Conservation (phyloP, 192 early-diverging fungal species). For the Diversispora eburnea region DNA sequence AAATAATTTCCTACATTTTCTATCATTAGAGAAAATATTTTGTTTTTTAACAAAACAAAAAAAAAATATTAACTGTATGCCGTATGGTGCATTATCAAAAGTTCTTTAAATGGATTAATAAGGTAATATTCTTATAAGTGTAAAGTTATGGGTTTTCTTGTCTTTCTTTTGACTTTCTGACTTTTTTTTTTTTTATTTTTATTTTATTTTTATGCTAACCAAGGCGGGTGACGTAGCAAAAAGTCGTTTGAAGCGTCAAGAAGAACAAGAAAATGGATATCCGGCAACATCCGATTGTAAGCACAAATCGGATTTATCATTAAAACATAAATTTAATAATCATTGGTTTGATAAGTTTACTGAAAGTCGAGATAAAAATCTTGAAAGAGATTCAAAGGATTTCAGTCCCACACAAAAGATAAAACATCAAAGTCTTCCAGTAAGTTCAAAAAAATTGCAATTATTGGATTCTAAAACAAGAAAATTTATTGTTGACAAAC, state of each 20-base stretch:
- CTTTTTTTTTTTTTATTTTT: background rate
- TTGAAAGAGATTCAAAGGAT: background rate
- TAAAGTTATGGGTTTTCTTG: background rate
- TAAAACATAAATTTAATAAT: background rate
- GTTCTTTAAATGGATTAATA: background rate
- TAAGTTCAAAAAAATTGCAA: background rate
- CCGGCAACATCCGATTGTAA: no score
- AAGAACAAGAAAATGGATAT: no score
- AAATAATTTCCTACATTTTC: no score
- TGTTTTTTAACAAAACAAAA: no score
- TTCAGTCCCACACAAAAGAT: background rate
- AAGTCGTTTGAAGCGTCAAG: no score
- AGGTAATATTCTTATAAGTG: background rate
- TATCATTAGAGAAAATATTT: no score
- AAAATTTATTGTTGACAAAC: background rate
- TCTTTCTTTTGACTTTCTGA: background rate
- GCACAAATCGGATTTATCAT: no score
- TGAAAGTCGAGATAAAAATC: background rate
- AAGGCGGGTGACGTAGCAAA: no score
- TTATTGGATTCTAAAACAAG: background rate
- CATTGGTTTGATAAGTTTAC: background rate
- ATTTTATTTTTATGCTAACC: background rate
- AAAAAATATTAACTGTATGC: background rate
- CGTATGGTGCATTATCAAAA: background rate
- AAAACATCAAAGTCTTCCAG: background rate